These are phyloP conservation scores for Aureobasidium sp. DNA, from an alignment of 2,329 filamentous ascomycete species.

Conservation along the genomic window DNA sequence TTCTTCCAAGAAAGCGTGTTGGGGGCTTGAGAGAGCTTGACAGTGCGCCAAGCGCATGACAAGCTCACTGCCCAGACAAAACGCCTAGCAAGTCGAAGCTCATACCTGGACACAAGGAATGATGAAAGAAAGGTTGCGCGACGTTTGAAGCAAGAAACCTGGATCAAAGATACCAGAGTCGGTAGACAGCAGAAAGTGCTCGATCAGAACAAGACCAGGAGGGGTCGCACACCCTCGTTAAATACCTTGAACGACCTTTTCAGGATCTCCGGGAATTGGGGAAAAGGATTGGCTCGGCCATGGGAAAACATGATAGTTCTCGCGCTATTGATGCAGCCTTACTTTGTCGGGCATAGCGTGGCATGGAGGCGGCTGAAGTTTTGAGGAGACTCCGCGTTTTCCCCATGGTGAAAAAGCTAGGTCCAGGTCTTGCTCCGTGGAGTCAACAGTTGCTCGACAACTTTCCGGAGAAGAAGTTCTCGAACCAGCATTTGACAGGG, in stretches of 20 bases:
- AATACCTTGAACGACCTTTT: background rate
- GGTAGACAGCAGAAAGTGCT: background rate
- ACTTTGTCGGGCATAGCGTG: background rate
- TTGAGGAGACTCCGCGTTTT: background rate
- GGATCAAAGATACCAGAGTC: background rate
- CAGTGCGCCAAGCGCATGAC: background rate
- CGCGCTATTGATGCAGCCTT: background rate
- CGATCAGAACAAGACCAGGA: background rate
- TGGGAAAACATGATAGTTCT: background rate
- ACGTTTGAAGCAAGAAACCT: background rate
- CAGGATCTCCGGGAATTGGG: background rate
- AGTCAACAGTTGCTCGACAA: background rate
- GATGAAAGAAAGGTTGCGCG: background rate
- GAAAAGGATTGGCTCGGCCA: background rate
- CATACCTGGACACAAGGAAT: background rate
- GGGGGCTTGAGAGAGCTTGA: background rate
- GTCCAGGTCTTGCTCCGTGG: background rate
- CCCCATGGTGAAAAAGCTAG: background rate
- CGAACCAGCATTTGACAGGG: background rate
- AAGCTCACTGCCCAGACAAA: slow-evolving; percentile 5
- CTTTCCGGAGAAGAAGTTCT: background rate
- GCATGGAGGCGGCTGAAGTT: background rate
- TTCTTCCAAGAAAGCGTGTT: background rate
- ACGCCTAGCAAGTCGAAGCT: background rate
- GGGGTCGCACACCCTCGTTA: slow-evolving; percentile 1